Conservation (phyloP, 306 rosid species). For the Quercus bicolor region DNA sequence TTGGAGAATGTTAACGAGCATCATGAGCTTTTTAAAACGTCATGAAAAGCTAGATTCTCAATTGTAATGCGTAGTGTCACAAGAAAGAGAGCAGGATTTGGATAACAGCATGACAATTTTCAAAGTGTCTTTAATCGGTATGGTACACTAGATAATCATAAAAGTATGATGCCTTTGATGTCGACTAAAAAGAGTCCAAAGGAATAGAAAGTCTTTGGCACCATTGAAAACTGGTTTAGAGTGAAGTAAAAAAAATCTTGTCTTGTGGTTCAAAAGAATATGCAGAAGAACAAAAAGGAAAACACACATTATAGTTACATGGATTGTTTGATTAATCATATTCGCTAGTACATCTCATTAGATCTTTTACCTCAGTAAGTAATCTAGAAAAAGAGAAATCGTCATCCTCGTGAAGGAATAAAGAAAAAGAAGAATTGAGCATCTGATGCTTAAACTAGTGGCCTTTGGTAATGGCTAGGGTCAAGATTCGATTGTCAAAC, state of each 20-base stretch:
- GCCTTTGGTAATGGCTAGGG: conserved; percentile 25
- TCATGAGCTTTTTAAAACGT: background rate
- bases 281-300: background rate
- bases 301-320: background rate
- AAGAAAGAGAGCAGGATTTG: no score
- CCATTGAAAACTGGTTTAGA: background rate
- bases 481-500: conserved; percentile 34
- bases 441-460: conserved; percentile 47
- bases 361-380: background rate
- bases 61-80: no score
- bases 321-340: background rate
- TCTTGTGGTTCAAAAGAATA: background rate
- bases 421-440: conserved; percentile 28
- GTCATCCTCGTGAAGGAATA: conserved; percentile 25
- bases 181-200: background rate
- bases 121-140: background rate
- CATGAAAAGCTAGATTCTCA: background rate
- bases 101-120: background rate
- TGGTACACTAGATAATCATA: conserved; percentile 9
- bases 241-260: background rate
- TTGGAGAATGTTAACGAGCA: conserved; percentile 16
- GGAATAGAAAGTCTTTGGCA: conserved; percentile 1
- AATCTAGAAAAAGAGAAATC: conserved; percentile 4
- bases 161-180: conserved; percentile 4
- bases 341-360: background rate